Base-by-base conservation (phyloP, 2,329 filamentous ascomycete species). In the Penicillium sp. region DNA sequence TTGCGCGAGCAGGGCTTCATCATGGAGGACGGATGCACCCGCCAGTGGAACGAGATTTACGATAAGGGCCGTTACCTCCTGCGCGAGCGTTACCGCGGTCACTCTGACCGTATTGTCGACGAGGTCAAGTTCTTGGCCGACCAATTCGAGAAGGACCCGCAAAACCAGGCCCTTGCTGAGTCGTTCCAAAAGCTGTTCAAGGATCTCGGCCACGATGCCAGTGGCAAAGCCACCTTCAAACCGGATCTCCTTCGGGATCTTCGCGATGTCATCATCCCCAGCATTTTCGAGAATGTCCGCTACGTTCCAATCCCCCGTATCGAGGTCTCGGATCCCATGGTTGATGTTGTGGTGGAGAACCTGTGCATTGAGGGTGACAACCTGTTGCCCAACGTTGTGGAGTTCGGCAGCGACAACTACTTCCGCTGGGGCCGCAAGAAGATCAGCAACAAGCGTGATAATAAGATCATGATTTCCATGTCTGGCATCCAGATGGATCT, bases 311-410 rank as follows among this genome's bases (percentile, higher is more conserved):
- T 99, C 49, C 94, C 94, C 23, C 89, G 94, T 55, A 96, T 99
- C 60, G 94, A 99, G 79, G 94, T 92, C 71, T 89, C 86, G 1
- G 94, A 97, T 67, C 82, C 84, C 2, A 86, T 88, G 81, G 82
- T 96, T 51, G 94, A 99, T 75, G 89, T 89, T 49, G 85, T 97
- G 49, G 85, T 99, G 44, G 94, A 99, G 80, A 99, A 99, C 75
- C 81, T 99, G 12, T 89, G 97, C 45, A 84, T 99, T 52, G 94
- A 99, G 79, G 93, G 91, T 64, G 93, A 97, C 81, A 99, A 99
- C 78, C 87, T 99, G 67, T 91, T 93, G 78, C 94, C 94, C 62
- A 99, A 99, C 68, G 83, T 93, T 6, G 76, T 96, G 39, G 93
- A 99, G 75, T 83, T 97, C 61, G 85, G 87, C 58, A 94, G 87